phyloP scores from a whole-genome alignment of 2,329 filamentous ascomycete genomes.

The Fusarium subglutinans region DNA sequence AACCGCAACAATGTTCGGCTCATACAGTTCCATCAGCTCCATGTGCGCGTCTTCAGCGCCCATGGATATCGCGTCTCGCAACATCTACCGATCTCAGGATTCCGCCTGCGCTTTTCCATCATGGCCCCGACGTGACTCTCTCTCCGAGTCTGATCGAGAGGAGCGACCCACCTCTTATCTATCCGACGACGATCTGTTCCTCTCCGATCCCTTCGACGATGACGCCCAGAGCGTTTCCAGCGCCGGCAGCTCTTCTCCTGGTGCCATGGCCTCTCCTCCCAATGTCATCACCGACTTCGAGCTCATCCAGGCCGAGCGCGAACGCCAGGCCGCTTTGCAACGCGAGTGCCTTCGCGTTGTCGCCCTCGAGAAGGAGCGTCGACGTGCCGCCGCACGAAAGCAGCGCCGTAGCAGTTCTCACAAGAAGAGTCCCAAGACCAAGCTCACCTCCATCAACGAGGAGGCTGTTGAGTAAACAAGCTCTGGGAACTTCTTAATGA shows the following conservation, averaged over 20 bases:
- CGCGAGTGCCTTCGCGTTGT: constrained; percentile 62
- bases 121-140: constrained; percentile 65
- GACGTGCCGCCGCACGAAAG: constrained; percentile 53
- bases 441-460: constrained; percentile 56
- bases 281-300: constrained; percentile 57
- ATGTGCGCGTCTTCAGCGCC: constrained; percentile 55
- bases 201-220: constrained; percentile 61
- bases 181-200: constrained; percentile 71
- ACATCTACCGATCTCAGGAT: constrained; percentile 52
- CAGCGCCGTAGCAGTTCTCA: constrained; percentile 49
- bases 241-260: constrained; percentile 53
- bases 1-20: constrained; percentile 57
- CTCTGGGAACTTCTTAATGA: constrained; percentile 38
- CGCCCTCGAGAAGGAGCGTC: constrained; percentile 64
- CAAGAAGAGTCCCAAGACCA: constrained; percentile 62
- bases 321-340: constrained; percentile 59
- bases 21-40: constrained; percentile 62
- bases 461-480: constrained; percentile 55
- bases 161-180: constrained; percentile 65
- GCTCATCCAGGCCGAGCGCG: constrained; percentile 60
- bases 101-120: constrained; percentile 65
- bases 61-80: constrained; percentile 57
- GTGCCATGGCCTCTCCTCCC: constrained; percentile 47
- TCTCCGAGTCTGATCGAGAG: constrained; percentile 54
- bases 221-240: constrained; percentile 59